Conservation (phyloP, 176 grass and related monocot species). For the Oryza officinalis region DNA sequence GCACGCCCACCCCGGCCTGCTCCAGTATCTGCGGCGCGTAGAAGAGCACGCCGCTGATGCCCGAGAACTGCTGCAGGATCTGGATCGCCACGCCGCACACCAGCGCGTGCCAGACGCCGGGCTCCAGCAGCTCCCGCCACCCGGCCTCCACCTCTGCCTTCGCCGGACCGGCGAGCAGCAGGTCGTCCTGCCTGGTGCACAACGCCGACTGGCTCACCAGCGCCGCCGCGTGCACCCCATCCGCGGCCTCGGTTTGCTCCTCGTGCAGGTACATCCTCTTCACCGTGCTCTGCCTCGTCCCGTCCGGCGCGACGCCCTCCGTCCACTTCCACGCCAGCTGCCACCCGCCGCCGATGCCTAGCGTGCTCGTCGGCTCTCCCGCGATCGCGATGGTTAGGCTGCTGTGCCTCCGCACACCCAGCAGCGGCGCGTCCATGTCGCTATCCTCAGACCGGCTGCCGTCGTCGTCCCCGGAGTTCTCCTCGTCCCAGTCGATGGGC, state of each 20-base stretch:
- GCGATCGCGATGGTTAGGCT: neutral
- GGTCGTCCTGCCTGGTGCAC: conserved; percentile 55
- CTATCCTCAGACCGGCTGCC: neutral
- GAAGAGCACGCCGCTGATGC: conserved; percentile 82
- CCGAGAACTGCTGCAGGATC: conserved; percentile 85
- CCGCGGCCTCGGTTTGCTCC: conserved; percentile 20
- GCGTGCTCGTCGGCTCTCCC: conserved; percentile 30
- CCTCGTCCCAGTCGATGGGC: conserved; percentile 29
- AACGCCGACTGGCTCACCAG: conserved; percentile 64
- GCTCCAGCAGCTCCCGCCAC: conserved; percentile 63
- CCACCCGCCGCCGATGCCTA: conserved; percentile 86
- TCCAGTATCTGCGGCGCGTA: conserved; percentile 92
- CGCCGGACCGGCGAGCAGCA: conserved; percentile 21
- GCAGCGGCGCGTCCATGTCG: conserved; percentile 35
- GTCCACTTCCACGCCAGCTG: conserved; percentile 75
- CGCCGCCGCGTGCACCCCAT: conserved; percentile 66
- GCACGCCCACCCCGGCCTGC: conserved; percentile 76
- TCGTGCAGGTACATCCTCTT: conserved; percentile 86
- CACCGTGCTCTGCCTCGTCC: conserved; percentile 25
- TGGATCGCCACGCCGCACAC: conserved; percentile 63
- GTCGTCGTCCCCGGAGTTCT: conserved; percentile 43
- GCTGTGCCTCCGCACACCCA: neutral
- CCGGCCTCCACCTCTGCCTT: neutral
- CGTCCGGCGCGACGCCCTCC: conserved; percentile 33
- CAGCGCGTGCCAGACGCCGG: conserved; percentile 69